Base-by-base conservation (phyloP, 805 yeast species). In the Kazachstania kunashirensis region DNA sequence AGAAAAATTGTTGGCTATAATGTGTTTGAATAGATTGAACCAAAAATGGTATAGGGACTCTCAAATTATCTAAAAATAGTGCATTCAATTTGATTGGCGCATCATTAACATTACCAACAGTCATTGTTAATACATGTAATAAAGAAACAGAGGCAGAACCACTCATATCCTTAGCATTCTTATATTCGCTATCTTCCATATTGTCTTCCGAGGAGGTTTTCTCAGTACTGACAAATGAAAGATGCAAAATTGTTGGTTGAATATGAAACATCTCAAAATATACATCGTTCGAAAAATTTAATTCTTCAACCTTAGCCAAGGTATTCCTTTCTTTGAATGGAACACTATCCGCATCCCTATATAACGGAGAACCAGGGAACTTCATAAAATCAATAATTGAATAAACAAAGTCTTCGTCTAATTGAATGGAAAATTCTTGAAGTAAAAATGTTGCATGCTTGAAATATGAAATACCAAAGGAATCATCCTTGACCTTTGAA, bases 101-200 rank as follows among this genome's bases (percentile, higher is more conserved):
- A 59, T 92, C 96, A 54, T 89, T 89, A 42, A 94, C 84, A 56
- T 89, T 92, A 18, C 97, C 98, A 44, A 92, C 75, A 0, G 98
- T 95, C 96, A 89, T 88, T 0, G 96, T 86, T 41, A 92, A 65
- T 26, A 89, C 77, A 55, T 92, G 85, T 46, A 84, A 67, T 44
- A 85, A 75, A 56, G 83, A 81, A 71, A 79, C 72, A 34, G 88
- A 55, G 2, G 42, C 17, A 13, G 40, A 33, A 18, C 14, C 19
- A 26, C 13, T 29, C 6, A 18, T 16, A 17, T 29, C 31, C 43
- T 33, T 17, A 37, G 40, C 35, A n/a, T 28, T 16, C 12, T 13
- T n/a, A n/a, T 16, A 13, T 11, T 41, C 37, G 12, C 12, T 11
- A 2, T 19, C 15, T 15, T 27, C 24, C 3, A 19, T 20, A 6